Conservation (phyloP, 768 basidiomycete species). For the Rhodotorula paludigena region DNA sequence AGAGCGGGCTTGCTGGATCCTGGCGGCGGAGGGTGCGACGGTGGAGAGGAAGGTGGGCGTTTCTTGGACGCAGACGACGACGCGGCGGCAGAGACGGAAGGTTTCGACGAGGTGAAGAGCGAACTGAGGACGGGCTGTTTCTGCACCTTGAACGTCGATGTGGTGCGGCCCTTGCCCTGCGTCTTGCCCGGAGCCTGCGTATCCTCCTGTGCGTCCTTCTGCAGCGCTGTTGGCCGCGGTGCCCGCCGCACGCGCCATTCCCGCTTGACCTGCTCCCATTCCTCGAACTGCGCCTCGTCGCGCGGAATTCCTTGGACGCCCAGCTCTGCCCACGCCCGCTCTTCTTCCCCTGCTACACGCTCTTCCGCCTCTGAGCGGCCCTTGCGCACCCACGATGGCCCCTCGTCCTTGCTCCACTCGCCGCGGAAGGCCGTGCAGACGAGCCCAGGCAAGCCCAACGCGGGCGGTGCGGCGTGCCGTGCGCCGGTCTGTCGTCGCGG, state of each 20-base stretch:
- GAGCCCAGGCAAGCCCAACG: not conserved
- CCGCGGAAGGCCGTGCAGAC: conserved; percentile 1
- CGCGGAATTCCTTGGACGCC: conserved; percentile 1
- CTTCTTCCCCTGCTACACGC: not conserved
- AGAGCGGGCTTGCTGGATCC: not conserved
- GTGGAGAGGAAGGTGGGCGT: not conserved
- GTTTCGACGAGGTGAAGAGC: not conserved
- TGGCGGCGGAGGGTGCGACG: not conserved
- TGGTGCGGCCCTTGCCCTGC: too few species aligned
- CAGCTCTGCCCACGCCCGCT: not conserved
- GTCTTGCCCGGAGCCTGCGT: too few species aligned
- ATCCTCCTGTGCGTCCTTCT: not conserved
- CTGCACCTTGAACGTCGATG: not conserved
- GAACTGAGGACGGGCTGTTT: too few species aligned
- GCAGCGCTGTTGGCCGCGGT: too few species aligned
- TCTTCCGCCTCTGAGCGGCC: too few species aligned
- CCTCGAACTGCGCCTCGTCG: not conserved
- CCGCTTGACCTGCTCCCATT: not conserved
- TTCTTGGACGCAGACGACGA: not conserved
- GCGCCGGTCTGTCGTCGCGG: not conserved
- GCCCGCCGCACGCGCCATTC: not conserved
- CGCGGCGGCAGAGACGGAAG: not conserved
- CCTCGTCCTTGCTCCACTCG: not conserved
- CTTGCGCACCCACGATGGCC: not conserved
- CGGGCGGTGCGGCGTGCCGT: not conserved